These are phyloP conservation scores for Middelhovenomyces tepae DNA, from an alignment of 805 yeast species.

Conservation along the genomic window DNA sequence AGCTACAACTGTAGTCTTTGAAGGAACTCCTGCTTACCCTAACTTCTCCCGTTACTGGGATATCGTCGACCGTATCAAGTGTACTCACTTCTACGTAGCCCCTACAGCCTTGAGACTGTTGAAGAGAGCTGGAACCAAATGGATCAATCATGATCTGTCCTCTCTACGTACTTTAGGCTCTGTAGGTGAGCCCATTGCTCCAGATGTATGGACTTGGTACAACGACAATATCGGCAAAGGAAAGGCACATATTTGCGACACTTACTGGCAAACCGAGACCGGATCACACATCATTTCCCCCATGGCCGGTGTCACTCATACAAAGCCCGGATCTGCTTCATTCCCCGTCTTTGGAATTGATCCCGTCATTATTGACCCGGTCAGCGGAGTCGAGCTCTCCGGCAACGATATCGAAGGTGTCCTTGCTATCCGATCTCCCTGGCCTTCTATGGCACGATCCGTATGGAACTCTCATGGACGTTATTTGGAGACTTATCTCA, in stretches of 20 bases:
- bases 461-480: conserved; percentile 84
- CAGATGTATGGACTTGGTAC: conserved; percentile 99
- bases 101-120: conserved; percentile 95
- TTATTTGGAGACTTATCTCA: conserved; percentile 83
- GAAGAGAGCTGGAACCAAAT: conserved; percentile 80
- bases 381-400: conserved; percentile 70
- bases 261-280: conserved; percentile 98
- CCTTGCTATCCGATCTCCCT: conserved; percentile 75
- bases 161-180: conserved; percentile 92
- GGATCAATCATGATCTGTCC: conserved; percentile 72
- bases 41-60: conserved; percentile 94
- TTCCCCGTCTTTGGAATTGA: conserved; percentile 94
- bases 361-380: conserved; percentile 88
- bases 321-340: conserved; percentile 96
- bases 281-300: conserved; percentile 95
- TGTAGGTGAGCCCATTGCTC: conserved; percentile 97
- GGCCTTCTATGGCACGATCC: conserved; percentile 99
- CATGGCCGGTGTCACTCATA: conserved; percentile 86
- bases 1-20: conserved; percentile 87
- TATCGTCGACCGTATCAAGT: conserved; percentile 83
- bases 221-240: conserved; percentile 84
- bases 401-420: conserved; percentile 96
- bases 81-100: conserved; percentile 94
- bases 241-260: conserved; percentile 85
- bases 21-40: conserved; percentile 97